Evolutionary conservation across 306 rosid species (phyloP), one percentile per base, ranked within the genome.

Genomic region (Begonia masoniana): DNA sequence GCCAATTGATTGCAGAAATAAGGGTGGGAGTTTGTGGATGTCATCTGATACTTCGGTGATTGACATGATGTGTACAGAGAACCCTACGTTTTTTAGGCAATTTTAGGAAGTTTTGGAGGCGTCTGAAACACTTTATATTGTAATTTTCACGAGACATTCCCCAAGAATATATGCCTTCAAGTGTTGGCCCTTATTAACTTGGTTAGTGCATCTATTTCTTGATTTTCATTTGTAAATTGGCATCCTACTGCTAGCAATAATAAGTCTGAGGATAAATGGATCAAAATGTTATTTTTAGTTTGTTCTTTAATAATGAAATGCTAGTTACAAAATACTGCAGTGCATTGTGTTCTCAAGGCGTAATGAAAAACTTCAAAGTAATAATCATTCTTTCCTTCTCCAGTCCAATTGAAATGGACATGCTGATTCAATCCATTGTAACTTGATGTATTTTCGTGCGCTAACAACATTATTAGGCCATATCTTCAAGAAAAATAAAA

Each of bases 181-280:
- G 76, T 81, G 72, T 85, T 73, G 84, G 88, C 71, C 58, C 19
- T 78, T 83, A 81, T 84, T 81, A 76, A 77, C 89, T 82, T 77
- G 99, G 99, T 92, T 86, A 92, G 99, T 92, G 74, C 71, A 75
- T 74, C 85, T 69, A 82, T 68, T 71, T 77, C 99, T 67, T 68
- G 55, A 61, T 74, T 82, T 76, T 63, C 8, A 5, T 31, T 0
- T 92, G 84, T 77, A 81, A 31, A 31, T 31, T 31, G 39, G 68
- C 74, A 53, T 68, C 57, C 60, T 66, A 62, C 63, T 55, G 60
- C 70, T 60, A 61, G 55, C 71, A 42, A 54, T 52, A 41, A 57
- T 52, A 41, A 57, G 26, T 69, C 69, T 75, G 52, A 55, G 14
- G n/a, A 24, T 36, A 14, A 16, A 41, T 51, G 57, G 65, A 65